phyloP scores from a whole-genome alignment of 1,139 yeast genomes.

The Fermentozyma sake region DNA sequence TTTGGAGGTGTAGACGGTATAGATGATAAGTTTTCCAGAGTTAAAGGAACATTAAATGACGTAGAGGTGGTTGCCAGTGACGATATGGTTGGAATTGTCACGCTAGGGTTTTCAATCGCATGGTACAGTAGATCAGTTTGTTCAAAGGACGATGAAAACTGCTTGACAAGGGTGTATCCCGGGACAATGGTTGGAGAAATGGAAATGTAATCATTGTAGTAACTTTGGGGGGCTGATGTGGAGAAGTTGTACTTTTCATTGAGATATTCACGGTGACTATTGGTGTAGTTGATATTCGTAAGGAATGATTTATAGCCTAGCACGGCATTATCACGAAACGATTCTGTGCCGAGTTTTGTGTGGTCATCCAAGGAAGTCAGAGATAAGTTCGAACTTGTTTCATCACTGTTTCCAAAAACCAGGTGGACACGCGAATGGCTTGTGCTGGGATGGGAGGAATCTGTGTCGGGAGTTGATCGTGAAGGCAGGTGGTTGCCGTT shows the following conservation, averaged over 20 bases:
- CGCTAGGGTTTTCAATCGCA: conserved; percentile 14
- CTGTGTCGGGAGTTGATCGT: too few species aligned
- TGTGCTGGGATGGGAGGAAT: too few species aligned
- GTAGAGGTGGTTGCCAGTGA: conserved; percentile 1
- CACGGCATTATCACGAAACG: conserved; percentile 8
- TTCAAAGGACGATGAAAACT: conserved; percentile 12
- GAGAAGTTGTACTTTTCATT: conserved; percentile 12
- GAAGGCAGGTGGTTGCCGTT: too few species aligned
- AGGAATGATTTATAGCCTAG: conserved; percentile 20
- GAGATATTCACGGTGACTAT: conserved; percentile 20
- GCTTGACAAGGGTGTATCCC: conserved; percentile 21
- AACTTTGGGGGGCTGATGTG: conserved; percentile 6
- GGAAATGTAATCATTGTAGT: conserved; percentile 12
- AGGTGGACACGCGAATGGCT: too few species aligned
- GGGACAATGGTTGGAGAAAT: conserved; percentile 17
- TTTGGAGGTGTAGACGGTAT: conserved; percentile 3
- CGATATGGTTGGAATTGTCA: conserved; percentile 2
- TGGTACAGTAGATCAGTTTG: conserved; percentile 16
- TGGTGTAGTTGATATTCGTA: conserved; percentile 22
- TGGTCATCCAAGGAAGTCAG: conserved; percentile 1
- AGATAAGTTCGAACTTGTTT: conserved; percentile 1
- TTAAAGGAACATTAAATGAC: too few species aligned
- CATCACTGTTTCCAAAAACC: too few species aligned
- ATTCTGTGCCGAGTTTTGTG: conserved; percentile 2
- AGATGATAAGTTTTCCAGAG: too few species aligned